Evolutionary conservation across 2,329 filamentous ascomycete species (phyloP).

Genomic region (Ceratocystis cacaofunesta): DNA sequence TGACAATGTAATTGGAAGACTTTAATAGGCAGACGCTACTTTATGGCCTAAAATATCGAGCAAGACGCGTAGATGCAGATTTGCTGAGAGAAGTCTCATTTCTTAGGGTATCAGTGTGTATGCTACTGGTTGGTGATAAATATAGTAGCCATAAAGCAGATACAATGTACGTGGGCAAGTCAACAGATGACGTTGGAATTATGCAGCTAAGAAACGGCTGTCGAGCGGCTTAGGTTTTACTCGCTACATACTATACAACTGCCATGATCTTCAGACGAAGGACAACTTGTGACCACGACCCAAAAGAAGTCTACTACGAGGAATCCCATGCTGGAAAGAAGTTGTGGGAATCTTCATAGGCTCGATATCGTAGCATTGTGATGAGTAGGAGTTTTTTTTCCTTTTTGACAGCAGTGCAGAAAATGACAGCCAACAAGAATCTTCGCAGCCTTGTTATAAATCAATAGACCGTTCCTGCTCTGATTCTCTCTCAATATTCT

Average conservation of each 20-base stretch:
- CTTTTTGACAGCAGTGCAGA: background rate
- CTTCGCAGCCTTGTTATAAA: background rate
- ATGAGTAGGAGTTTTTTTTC: background rate
- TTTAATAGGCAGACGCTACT: background rate
- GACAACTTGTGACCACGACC: background rate
- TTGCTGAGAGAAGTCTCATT: background rate
- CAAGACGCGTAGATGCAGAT: constrained; percentile 6
- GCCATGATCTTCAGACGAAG: background rate
- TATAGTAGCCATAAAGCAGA: background rate
- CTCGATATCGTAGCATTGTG: background rate
- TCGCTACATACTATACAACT: no score
- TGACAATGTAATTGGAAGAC: background rate
- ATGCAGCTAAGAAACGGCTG: no score
- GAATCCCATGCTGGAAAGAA: background rate
- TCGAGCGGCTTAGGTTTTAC: no score
- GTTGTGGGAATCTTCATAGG: background rate
- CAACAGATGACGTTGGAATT: no score
- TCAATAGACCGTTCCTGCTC: background rate
- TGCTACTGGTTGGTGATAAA: no score
- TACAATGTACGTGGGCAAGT: background rate
- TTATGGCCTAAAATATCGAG: background rate
- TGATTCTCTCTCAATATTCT: background rate
- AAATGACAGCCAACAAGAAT: background rate
- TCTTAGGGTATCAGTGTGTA: background rate
- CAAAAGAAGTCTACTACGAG: background rate